Base-by-base conservation (phyloP, 345 rosid genomes). In the Carallia brachiata region DNA sequence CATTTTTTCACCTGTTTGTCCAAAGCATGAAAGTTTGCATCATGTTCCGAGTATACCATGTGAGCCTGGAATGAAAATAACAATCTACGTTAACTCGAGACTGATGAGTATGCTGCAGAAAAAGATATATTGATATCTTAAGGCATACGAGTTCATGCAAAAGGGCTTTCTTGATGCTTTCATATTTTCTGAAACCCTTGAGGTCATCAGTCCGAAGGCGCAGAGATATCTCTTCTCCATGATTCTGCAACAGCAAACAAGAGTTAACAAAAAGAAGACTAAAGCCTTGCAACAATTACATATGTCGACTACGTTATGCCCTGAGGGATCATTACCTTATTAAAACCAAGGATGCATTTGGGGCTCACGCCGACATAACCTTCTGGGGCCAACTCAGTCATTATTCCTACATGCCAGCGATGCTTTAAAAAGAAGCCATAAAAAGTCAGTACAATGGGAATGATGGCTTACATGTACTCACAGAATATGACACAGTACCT, bases 311-410 rank as follows among this genome's bases (percentile, higher is more conserved):
- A 32, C 61, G 31, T 31, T 27, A 61, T n/a, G 23, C 56, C 63
- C 47, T 32, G 54, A 61, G 28, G n/a, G 17, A 52, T 34, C 5
- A 7, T 67, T 85, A 92, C 99, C 97, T 88, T 89, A 71, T 95
- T 95, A 50, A 92, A 82, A 19, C 99, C 99, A 1, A 95, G 90
- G 77, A 92, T 55, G 76, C 98, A 95, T 76, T 78, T 80, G 6
- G 97, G 98, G 78, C 89, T 90, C 63, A 95, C 78, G 61, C 99
- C 99, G 58, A 95, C 99, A 80, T 92, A 90, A 75, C 99, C 99
- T 79, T 92, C 88, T 13, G 99, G 99, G 50, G 99, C 99, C 78
- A 92, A 80, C 86, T 95, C 99, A 2, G 98, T 90, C 99, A 95
- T 87, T 64, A 89, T 82, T 74, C 90, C 96, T 10, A 92, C 86